A percentile compares a stretch with the other conserved stretches of the same genome.
These are phyloP conservation scores for Phytopythium kandeliae DNA, from an alignment of 352 stramenopile species.

Conservation along the genomic window DNA sequence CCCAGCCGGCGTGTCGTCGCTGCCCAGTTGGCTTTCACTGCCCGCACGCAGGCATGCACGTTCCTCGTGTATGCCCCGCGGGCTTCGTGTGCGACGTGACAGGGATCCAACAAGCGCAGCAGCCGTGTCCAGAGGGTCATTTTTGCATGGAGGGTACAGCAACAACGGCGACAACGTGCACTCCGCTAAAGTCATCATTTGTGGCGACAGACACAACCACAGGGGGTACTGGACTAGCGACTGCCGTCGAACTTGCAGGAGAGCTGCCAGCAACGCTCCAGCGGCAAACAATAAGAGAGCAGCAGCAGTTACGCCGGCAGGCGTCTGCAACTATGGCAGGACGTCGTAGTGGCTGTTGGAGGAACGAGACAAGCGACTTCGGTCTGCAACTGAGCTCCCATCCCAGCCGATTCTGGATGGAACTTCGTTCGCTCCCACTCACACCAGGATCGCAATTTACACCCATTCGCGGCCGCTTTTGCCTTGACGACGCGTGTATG, in stretches of 20 bases:
- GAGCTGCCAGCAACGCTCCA: slow-evolving; percentile 39
- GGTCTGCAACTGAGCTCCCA: slow-evolving; percentile 87
- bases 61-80: slow-evolving; percentile 92
- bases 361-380: slow-evolving; percentile 94
- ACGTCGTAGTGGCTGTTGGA: slow-evolving; percentile 88
- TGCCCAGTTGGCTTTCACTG: slow-evolving; percentile 96
- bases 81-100: slow-evolving; percentile 95
- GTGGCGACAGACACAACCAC: slow-evolving; percentile 7
- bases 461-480: slow-evolving; percentile 91
- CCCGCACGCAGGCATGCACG: slow-evolving; percentile 88
- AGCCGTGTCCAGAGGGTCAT: slow-evolving; percentile 93
- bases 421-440: slow-evolving; percentile 89
- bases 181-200: slow-evolving; percentile 11
- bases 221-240: slow-evolving; percentile 32
- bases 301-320: background rate
- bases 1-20: slow-evolving; percentile 80
- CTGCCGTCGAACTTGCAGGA: slow-evolving; percentile 21
- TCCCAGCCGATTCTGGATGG: slow-evolving; percentile 91
- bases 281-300: slow-evolving; percentile 18
- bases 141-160: slow-evolving; percentile 95
- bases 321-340: slow-evolving; percentile 45
- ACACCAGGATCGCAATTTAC: slow-evolving; percentile 51
- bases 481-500: slow-evolving; percentile 90
- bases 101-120: slow-evolving; percentile 86
- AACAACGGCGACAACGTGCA: slow-evolving; percentile 90